Conservation (phyloP, 2,329 filamentous ascomycete genomes). For the Colletotrichum sp. region DNA sequence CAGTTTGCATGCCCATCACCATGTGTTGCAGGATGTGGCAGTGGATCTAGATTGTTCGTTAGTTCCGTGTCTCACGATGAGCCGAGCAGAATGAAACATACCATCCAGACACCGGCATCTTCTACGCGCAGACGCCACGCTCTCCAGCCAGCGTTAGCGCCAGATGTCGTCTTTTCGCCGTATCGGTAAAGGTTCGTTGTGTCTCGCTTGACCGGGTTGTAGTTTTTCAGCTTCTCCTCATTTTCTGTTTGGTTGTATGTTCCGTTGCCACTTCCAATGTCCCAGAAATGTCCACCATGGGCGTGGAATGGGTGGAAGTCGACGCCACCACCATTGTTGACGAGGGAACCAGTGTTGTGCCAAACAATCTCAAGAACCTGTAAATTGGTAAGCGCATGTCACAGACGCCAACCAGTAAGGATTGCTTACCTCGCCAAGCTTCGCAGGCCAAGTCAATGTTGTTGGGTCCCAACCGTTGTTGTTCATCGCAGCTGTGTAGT, state of each 20-base stretch:
- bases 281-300: conserved; percentile 59
- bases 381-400: neutral
- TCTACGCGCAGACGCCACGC: conserved; percentile 59
- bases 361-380: conserved; percentile 13
- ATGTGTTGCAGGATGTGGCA: conserved; percentile 65
- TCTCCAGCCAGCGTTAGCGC: conserved; percentile 59
- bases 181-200: conserved; percentile 64
- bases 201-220: conserved; percentile 44
- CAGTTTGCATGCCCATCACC: conserved; percentile 53
- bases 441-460: conserved; percentile 55
- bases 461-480: conserved; percentile 60
- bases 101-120: conserved; percentile 64
- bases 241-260: conserved; percentile 55
- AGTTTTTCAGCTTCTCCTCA: conserved; percentile 39
- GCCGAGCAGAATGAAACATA: neutral
- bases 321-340: conserved; percentile 39
- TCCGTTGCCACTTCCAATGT: conserved; percentile 58
- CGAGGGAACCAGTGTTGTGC: conserved; percentile 15
- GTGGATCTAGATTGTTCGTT: conserved; percentile 44
- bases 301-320: conserved; percentile 60
- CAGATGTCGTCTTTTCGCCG: conserved; percentile 38
- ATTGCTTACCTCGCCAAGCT: conserved; percentile 61
- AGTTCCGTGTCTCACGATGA: neutral
- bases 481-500: conserved; percentile 53
- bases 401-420: conserved; percentile 49